phyloP scores from a whole-genome alignment of 2,329 filamentous ascomycete genomes.

The Blastomyces parvus region DNA sequence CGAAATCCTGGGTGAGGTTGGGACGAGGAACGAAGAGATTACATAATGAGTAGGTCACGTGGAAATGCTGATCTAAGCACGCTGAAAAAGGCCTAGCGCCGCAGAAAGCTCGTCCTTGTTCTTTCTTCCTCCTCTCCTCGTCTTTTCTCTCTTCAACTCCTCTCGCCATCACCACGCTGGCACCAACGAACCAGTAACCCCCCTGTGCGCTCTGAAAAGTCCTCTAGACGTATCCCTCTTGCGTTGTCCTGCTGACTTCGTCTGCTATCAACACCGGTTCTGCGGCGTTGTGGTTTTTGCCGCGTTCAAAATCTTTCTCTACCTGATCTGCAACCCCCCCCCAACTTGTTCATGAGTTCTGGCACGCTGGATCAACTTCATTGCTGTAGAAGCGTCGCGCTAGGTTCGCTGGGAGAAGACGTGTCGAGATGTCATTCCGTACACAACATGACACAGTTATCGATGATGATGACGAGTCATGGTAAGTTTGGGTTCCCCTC shows the following conservation, averaged over 20 bases:
- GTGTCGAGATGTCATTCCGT: constrained; percentile 35
- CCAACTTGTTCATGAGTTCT: constrained; percentile 15
- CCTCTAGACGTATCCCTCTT: background rate
- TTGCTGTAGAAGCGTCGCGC: constrained; percentile 8
- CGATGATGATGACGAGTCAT: constrained; percentile 42
- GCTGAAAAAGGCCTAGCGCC: constrained; percentile 9
- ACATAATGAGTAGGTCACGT: background rate
- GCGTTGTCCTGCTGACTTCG: background rate
- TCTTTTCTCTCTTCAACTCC: constrained; percentile 12
- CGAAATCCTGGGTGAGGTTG: background rate
- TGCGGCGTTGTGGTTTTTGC: constrained; percentile 7
- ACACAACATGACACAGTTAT: constrained; percentile 41
- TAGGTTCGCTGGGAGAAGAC: constrained; percentile 12
- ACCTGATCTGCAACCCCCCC: constrained; percentile 1
- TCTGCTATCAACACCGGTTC: background rate
- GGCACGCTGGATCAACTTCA: constrained; percentile 22
- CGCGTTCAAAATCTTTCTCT: constrained; percentile 9
- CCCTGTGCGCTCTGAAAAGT: background rate
- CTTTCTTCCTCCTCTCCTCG: constrained; percentile 19
- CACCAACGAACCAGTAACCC: background rate
- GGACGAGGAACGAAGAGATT: background rate
- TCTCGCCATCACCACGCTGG: constrained; percentile 7
- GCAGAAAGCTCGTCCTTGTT: constrained; percentile 15
- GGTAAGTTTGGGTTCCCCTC: constrained; percentile 25
- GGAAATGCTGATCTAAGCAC: constrained; percentile 16